Base-by-base conservation (phyloP, 2,329 filamentous ascomycete species). In the Clonostachys rosea region DNA sequence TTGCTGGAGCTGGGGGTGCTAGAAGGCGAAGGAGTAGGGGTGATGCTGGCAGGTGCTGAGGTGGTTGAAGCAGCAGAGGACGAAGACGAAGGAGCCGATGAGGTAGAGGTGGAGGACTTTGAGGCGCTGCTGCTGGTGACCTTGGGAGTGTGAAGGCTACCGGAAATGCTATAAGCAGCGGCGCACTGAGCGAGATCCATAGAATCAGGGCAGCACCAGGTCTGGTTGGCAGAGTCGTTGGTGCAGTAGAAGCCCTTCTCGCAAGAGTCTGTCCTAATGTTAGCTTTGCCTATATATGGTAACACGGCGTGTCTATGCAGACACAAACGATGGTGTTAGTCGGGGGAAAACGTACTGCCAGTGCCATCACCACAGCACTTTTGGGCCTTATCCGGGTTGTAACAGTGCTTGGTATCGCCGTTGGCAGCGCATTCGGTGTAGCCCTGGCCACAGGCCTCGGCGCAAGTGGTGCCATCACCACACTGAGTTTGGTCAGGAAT, bases 181-280 rank as follows among this genome's bases (percentile, higher is more conserved):
- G 81, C 81, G 63, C 82, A 86, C 42, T 75, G 64, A 24, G 63
- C 64, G 43, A 83, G 68, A 51, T 73, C 68, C 70, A 78, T 69
- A 50, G 66, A 70, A 40, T 82, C 65, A 40, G 79, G 79, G 64
- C 82, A 86, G 70, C 82, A 86, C 69, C 76, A 76, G 34, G 81
- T 83, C 48, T 71, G 66, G 46, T 65, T 62, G 41, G 62, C 56
- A 45, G 64, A 60, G 59, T 83, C 74, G 54, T 74, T 68, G n/a
- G 78, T 74, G 68, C 83, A 86, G 70, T 78, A 85, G 69, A 77
- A 86, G 44, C 78, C 79, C 14, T 65, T 61, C 34, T 80, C 74
- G 61, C 82, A 86, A 34, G 81, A 79, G 63, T 81, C 80, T 83
- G 45, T 30, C 47, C 13, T n/a, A 2, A 9, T 39, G 14, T 33